Percentiles rank a stretch among this genome's conserved stretches.
These are phyloP conservation scores for Trichosporon coremiiforme DNA, from an alignment of 1,284 basidiomycete genomes.

Conservation along the genomic window DNA sequence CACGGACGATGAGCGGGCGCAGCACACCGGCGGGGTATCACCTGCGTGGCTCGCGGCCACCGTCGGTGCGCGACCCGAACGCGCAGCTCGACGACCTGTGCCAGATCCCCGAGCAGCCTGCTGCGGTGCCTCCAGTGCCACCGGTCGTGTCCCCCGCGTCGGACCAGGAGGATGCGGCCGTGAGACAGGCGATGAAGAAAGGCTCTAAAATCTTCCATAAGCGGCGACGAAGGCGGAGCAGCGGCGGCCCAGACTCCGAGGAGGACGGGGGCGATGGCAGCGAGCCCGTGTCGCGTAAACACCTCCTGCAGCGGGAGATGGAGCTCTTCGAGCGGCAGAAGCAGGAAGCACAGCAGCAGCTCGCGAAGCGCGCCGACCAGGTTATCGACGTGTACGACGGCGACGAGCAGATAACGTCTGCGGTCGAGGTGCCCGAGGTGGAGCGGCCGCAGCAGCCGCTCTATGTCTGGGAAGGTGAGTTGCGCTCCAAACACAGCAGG, in stretches of 20 bases:
- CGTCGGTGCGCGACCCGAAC: slow-evolving; percentile 1
- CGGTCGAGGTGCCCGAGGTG: slow-evolving; percentile 11
- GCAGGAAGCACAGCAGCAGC: not conserved
- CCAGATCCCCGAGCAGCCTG: not conserved
- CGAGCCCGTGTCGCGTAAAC: not conserved
- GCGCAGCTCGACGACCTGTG: not conserved
- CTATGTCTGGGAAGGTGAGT: slow-evolving; percentile 73
- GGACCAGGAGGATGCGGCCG: not conserved
- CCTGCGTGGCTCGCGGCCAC: not conserved
- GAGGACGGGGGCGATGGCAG: not conserved
- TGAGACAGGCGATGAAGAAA: not conserved
- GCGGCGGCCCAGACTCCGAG: not conserved
- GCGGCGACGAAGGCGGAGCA: not conserved
- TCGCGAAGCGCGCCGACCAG: slow-evolving; percentile 12
- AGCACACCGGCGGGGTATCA: not conserved
- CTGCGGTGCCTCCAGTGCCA: not conserved
- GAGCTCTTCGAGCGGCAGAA: not conserved
- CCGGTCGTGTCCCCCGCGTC: not conserved
- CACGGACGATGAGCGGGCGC: not conserved
- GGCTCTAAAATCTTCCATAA: not conserved
- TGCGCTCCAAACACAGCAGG: not conserved
- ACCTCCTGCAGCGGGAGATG: not conserved
- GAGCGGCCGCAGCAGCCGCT: not conserved
- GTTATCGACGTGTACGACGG: slow-evolving; percentile 16
- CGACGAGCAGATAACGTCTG: slow-evolving; percentile 17